Conservation (phyloP, 768 basidiomycete genomes). For the Lactarius sp. region DNA sequence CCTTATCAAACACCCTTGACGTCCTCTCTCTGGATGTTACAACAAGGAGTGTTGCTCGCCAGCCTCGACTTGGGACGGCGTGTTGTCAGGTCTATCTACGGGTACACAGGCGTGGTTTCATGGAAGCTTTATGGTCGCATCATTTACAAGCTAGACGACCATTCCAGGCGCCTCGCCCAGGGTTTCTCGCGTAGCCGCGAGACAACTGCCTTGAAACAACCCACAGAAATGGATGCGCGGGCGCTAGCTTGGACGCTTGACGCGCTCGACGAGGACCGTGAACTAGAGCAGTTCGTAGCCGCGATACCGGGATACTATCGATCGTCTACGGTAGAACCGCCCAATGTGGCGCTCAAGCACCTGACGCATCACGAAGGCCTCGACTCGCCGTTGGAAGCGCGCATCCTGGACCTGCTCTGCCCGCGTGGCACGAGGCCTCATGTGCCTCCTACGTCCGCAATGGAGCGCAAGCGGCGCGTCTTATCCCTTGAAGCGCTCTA, state of each 20-base stretch:
- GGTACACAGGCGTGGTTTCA: neutral
- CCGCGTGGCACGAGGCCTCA: constrained; percentile 3
- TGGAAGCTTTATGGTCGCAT: constrained; percentile 13
- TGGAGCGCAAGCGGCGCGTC: constrained; percentile 9
- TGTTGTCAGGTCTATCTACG: constrained; percentile 9
- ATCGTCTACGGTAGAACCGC: constrained; percentile 4
- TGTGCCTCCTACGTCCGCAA: neutral
- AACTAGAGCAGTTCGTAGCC: constrained; percentile 11
- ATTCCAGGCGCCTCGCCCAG: constrained; percentile 12
- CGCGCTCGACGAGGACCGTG: constrained; percentile 16
- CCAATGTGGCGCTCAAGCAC: neutral
- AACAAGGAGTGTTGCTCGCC: neutral
- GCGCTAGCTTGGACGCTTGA: constrained; percentile 15
- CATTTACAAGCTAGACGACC: neutral
- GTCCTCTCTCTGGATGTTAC: constrained; percentile 7
- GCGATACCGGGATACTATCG: constrained; percentile 20
- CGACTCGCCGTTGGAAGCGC: constrained; percentile 15
- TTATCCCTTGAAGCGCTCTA: constrained; percentile 15
- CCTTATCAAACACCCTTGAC: constrained; percentile 25
- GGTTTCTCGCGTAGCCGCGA: constrained; percentile 12
- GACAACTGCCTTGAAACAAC: constrained; percentile 5
- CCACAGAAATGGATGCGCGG: constrained; percentile 12
- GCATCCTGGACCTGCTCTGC: constrained; percentile 17
- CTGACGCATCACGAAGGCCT: constrained; percentile 12
- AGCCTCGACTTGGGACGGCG: constrained; percentile 6